These are phyloP conservation scores for Pseudogymnoascus sp. DNA, from an alignment of 2,329 filamentous ascomycete species.

Conservation along the genomic window DNA sequence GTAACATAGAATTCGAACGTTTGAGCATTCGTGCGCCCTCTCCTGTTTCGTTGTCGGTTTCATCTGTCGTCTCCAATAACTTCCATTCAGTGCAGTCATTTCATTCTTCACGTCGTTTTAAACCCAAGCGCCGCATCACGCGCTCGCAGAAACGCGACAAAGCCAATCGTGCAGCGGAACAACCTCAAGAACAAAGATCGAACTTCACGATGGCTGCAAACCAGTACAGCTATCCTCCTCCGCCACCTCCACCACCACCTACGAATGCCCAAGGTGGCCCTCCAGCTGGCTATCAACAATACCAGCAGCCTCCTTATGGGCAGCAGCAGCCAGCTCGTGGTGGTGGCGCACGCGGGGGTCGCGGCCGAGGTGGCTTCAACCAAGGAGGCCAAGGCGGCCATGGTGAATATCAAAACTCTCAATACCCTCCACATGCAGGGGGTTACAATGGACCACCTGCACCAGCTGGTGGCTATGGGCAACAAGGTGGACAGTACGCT, in stretches of 20 bases:
- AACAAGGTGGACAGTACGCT: slow-evolving; percentile 27
- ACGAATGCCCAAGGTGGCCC: slow-evolving; percentile 15
- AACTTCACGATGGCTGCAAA: slow-evolving; percentile 23
- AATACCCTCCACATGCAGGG: slow-evolving; percentile 17
- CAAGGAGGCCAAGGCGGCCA: slow-evolving; percentile 20
- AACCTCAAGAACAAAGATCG: not conserved
- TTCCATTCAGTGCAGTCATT: not conserved
- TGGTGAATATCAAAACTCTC: slow-evolving; percentile 23
- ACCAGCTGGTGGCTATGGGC: slow-evolving; percentile 17
- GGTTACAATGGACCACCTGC: slow-evolving; percentile 20
- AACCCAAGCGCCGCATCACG: not conserved
- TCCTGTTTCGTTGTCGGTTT: slow-evolving; percentile 1
- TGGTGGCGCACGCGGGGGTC: slow-evolving; percentile 25
- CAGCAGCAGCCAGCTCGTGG: slow-evolving; percentile 24
- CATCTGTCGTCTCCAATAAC: not conserved
- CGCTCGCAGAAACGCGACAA: not conserved
- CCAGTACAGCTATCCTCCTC: slow-evolving; percentile 30
- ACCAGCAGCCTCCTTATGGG: slow-evolving; percentile 24
- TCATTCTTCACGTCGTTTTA: not conserved
- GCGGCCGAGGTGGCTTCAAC: slow-evolving; percentile 23
- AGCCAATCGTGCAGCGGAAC: not conserved
- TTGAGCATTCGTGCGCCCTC: not conserved
- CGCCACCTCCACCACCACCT: slow-evolving; percentile 24
- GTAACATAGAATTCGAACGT: not conserved
- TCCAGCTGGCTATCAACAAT: slow-evolving; percentile 21